phyloP scores from a whole-genome alignment of 208 protist genomes.

The Entamoeba nuttalli region DNA sequence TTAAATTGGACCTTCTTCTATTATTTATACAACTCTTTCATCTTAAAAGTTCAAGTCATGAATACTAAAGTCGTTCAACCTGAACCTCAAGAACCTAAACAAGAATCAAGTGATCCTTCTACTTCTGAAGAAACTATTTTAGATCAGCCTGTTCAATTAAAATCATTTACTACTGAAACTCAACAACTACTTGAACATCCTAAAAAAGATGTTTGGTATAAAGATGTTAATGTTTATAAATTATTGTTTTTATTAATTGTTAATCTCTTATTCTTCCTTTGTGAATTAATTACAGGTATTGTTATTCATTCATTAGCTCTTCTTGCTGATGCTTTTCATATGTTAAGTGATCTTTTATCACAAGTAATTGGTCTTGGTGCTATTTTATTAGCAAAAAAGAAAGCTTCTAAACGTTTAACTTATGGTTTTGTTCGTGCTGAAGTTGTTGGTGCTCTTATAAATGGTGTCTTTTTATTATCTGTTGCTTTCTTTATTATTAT shows the following conservation, averaged over 20 bases:
- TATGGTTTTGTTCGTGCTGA: constrained; percentile 5
- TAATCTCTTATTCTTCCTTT: background rate
- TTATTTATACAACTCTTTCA: too few relatives aligned
- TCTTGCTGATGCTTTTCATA: constrained; percentile 13
- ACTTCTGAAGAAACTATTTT: background rate
- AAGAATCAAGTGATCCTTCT: background rate
- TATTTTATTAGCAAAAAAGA: background rate
- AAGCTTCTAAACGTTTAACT: background rate
- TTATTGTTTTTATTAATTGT: background rate
- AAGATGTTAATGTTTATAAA: background rate
- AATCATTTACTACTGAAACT: background rate
- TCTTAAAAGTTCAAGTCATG: background rate
- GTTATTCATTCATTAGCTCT: constrained; percentile 9
- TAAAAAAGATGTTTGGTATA: background rate
- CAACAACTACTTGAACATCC: background rate
- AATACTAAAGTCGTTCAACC: background rate
- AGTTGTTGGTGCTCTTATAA: constrained; percentile 10
- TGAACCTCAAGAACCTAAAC: background rate
- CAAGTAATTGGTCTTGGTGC: background rate
- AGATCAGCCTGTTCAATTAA: background rate
- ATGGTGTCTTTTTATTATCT: background rate
- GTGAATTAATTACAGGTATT: background rate
- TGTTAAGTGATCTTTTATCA: constrained; percentile 5
- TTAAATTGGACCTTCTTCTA: too few relatives aligned
- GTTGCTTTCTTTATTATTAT: background rate